Evolutionary conservation across 2,329 filamentous ascomycete genomes (phyloP).

Genomic region (Mollisia scopiformis): DNA sequence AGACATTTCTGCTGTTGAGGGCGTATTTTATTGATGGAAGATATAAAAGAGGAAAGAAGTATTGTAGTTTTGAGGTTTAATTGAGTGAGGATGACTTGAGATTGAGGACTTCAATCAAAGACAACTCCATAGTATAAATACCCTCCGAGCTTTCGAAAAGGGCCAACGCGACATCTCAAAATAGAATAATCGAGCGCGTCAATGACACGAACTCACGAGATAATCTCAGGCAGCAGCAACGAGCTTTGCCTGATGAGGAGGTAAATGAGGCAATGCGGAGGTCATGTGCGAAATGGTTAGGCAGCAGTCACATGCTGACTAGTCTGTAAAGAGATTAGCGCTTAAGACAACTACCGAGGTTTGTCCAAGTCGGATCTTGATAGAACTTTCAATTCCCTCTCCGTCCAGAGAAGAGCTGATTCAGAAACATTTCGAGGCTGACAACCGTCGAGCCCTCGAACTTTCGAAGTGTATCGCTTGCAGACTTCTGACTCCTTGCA

Average conservation of each 20-base stretch:
- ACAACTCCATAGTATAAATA: neutral
- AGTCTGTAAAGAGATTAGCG: neutral
- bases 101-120: neutral
- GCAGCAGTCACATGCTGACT: conserved; percentile 16
- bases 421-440: too few species aligned
- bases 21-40: neutral
- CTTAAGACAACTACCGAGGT: too few species aligned
- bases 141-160: neutral
- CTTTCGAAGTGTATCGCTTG: too few species aligned
- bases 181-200: conserved; percentile 17
- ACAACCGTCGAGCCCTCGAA: too few species aligned
- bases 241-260: conserved; percentile 9
- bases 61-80: neutral
- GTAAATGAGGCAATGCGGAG: conserved; percentile 6
- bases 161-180: conserved; percentile 16
- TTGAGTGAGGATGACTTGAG: neutral
- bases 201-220: conserved; percentile 26
- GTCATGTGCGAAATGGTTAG: conserved; percentile 13
- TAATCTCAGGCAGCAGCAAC: conserved; percentile 18
- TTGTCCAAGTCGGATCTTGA: neutral
- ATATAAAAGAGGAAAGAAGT: neutral
- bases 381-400: neutral
- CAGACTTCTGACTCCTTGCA: too few species aligned
- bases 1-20: conserved; percentile 1
- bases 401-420: too few species aligned